phyloP scores from a whole-genome alignment of 495 filamentous ascomycete genomes.

The Letharia columbiana region DNA sequence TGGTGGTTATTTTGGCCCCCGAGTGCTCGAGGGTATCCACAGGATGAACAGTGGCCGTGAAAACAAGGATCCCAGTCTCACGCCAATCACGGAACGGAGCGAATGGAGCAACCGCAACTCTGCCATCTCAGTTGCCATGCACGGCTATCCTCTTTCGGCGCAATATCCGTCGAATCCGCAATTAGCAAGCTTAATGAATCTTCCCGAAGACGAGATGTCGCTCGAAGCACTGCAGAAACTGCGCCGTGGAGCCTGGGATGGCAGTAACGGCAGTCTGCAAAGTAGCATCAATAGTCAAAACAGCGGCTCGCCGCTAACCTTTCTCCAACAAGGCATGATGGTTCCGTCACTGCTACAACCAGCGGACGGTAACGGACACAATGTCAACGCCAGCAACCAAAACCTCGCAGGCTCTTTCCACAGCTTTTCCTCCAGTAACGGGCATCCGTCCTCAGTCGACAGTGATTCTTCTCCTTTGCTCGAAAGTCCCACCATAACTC shows the following conservation, averaged over 20 bases:
- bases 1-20: conserved; percentile 86
- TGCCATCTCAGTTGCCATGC: conserved; percentile 62
- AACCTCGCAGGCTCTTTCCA: conserved; percentile 22
- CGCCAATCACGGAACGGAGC: conserved; percentile 90
- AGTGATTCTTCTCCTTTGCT: conserved; percentile 32
- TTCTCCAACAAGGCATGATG: conserved; percentile 26
- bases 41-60: conserved; percentile 62
- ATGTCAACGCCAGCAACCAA: conserved; percentile 23
- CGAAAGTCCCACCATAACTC: conserved; percentile 25
- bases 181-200: conserved; percentile 57
- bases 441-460: conserved; percentile 33
- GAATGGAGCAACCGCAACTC: conserved; percentile 95
- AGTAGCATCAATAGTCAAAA: conserved; percentile 56
- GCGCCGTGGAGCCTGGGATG: conserved; percentile 68
- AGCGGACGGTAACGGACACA: conserved; percentile 15
- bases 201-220: conserved; percentile 56
- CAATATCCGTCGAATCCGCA: conserved; percentile 43
- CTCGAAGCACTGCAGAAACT: conserved; percentile 64
- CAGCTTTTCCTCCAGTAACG: conserved; percentile 23
- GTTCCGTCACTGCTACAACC: conserved; percentile 28
- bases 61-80: conserved; percentile 80
- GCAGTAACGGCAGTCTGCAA: conserved; percentile 62
- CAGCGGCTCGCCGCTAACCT: conserved; percentile 27
- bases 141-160: conserved; percentile 33
- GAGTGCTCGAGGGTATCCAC: conserved; percentile 51